phyloP scores from a whole-genome alignment of 2,329 filamentous ascomycete species.

The Colletotrichum truncatum region DNA sequence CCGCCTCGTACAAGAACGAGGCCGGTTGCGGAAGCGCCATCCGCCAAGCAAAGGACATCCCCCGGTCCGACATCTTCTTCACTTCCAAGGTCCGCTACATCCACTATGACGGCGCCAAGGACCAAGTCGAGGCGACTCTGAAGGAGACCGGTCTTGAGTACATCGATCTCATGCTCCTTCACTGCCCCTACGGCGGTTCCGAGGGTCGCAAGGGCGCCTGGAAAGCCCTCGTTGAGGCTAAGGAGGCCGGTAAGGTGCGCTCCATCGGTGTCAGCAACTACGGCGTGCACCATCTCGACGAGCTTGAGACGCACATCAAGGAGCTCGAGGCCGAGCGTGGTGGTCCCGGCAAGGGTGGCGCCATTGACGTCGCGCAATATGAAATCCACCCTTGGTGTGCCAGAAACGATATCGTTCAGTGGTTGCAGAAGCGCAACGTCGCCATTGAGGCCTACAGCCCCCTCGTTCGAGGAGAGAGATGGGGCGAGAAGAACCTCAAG shows the following conservation, averaged over 20 bases:
- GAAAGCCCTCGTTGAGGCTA: conserved; percentile 70
- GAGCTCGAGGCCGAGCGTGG: conserved; percentile 70
- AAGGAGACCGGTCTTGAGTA: conserved; percentile 70
- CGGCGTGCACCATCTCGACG: conserved; percentile 69
- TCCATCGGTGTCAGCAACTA: conserved; percentile 74
- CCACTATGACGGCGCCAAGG: conserved; percentile 71
- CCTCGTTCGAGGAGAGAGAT: conserved; percentile 73
- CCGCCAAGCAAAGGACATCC: conserved; percentile 46
- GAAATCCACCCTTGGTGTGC: conserved; percentile 91
- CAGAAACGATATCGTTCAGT: conserved; percentile 80
- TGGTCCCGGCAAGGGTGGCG: conserved; percentile 71
- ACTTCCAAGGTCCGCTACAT: conserved; percentile 60
- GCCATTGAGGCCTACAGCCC: conserved; percentile 72
- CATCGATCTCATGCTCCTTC: conserved; percentile 73
- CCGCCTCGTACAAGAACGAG: conserved; percentile 61
- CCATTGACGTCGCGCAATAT: conserved; percentile 86
- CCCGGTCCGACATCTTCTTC: conserved; percentile 62
- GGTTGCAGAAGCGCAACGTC: conserved; percentile 73
- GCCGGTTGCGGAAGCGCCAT: conserved; percentile 57
- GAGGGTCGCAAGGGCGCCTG: conserved; percentile 66
- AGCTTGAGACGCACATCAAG: conserved; percentile 66
- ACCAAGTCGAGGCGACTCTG: conserved; percentile 71
- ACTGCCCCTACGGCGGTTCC: conserved; percentile 67
- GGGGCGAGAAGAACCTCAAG: conserved; percentile 72
- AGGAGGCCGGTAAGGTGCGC: conserved; percentile 68